Evolutionary conservation across 805 yeast genomes (phyloP).

Genomic region (Saturnispora ahearnii): DNA sequence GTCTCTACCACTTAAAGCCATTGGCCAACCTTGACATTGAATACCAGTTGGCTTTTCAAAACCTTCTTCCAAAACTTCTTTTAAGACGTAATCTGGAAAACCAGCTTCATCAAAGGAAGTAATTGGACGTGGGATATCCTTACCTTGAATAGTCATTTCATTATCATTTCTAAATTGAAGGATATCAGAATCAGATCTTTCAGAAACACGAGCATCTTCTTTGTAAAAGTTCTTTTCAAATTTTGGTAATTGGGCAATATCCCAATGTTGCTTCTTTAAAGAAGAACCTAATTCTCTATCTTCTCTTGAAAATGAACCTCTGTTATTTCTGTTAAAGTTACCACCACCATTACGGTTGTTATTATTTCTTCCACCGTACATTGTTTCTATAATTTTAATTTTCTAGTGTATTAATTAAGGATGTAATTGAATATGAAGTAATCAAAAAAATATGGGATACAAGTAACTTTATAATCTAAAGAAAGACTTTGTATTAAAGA

Average conservation of each 20-base stretch:
- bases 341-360: constrained; percentile 1
- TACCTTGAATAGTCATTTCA: constrained; percentile 80
- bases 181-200: constrained; percentile 68
- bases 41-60: constrained; percentile 92
- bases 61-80: constrained; percentile 84
- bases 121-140: constrained; percentile 89
- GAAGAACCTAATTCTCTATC: constrained; percentile 43
- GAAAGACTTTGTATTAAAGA: neutral
- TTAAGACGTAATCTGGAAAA: constrained; percentile 87
- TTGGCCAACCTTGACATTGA: constrained; percentile 99
- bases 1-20: constrained; percentile 98
- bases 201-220: constrained; percentile 72
- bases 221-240: constrained; percentile 93
- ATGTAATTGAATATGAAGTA: neutral
- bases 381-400: neutral
- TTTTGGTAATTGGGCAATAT: constrained; percentile 63
- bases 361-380: constrained; percentile 6
- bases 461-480: neutral
- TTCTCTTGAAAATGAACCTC: constrained; percentile 30
- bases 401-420: neutral
- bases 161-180: constrained; percentile 65
- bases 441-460: neutral
- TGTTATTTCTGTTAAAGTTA: constrained; percentile 27
- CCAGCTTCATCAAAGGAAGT: constrained; percentile 94
- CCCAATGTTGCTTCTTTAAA: constrained; percentile 74